Evolutionary conservation across 2,329 filamentous ascomycete species (phyloP).

Genomic region (Neonectria punicea): DNA sequence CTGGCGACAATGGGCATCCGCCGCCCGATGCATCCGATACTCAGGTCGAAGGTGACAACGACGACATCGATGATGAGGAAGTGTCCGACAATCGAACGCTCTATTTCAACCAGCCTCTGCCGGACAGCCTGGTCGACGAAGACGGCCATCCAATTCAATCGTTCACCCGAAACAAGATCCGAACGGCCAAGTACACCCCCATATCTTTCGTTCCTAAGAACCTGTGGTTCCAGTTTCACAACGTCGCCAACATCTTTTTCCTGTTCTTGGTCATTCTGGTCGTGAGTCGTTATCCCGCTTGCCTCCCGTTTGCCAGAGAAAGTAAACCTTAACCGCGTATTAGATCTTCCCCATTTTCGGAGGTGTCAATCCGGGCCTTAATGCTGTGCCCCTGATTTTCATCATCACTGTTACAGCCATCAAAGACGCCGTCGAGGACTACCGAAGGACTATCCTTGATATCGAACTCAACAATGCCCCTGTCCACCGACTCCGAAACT

Average conservation of each 20-base stretch:
- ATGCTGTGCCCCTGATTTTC: slow-evolving; percentile 90
- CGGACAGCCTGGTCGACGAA: slow-evolving; percentile 79
- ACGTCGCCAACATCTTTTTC: slow-evolving; percentile 98
- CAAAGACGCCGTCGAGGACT: slow-evolving; percentile 97
- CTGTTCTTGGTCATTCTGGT: slow-evolving; percentile 93
- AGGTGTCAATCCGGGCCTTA: slow-evolving; percentile 87
- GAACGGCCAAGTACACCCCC: slow-evolving; percentile 97
- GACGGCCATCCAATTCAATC: slow-evolving; percentile 76
- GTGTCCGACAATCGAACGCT: slow-evolving; percentile 66
- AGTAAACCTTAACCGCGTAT: slow-evolving; percentile 31
- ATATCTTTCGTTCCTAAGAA: slow-evolving; percentile 97
- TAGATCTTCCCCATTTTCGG: slow-evolving; percentile 98
- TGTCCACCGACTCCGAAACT: slow-evolving; percentile 88
- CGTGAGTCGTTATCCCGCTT: slow-evolving; percentile 66
- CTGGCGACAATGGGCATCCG: slow-evolving; percentile 37
- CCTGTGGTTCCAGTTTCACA: slow-evolving; percentile 97
- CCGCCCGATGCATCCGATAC: slow-evolving; percentile 46
- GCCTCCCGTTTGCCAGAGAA: slow-evolving; percentile 11
- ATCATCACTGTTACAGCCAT: slow-evolving; percentile 89
- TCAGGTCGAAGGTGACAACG: slow-evolving; percentile 49
- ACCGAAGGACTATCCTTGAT: slow-evolving; percentile 88
- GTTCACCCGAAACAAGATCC: slow-evolving; percentile 93
- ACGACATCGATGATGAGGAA: slow-evolving; percentile 53
- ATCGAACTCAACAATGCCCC: slow-evolving; percentile 96
- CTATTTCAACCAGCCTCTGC: slow-evolving; percentile 89